These are phyloP conservation scores for Reticulascus tulasneorum DNA, from an alignment of 2,329 filamentous ascomycete species.

Conservation along the genomic window DNA sequence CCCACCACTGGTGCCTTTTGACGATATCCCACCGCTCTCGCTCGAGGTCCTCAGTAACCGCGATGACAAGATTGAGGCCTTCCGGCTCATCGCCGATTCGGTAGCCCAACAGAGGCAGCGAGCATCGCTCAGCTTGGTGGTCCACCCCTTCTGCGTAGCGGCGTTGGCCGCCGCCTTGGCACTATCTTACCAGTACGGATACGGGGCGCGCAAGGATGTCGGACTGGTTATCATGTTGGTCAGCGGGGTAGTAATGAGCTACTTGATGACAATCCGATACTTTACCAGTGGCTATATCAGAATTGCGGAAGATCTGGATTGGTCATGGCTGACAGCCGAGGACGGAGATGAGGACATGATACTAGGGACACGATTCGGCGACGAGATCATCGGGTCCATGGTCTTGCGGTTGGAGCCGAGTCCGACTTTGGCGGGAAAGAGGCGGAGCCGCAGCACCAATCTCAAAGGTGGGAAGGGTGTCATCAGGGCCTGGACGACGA, in stretches of 20 bases:
- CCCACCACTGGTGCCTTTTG: constrained; percentile 34
- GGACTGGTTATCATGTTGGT: constrained; percentile 54
- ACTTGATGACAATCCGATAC: constrained; percentile 58
- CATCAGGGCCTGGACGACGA: constrained; percentile 80
- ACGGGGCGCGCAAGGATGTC: constrained; percentile 43
- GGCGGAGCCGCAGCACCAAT: constrained; percentile 34
- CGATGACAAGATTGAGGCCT: constrained; percentile 60
- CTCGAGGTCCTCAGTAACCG: constrained; percentile 53
- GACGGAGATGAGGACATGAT: constrained; percentile 48
- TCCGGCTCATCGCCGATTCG: constrained; percentile 74
- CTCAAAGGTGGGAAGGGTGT: constrained; percentile 60
- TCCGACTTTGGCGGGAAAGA: constrained; percentile 21
- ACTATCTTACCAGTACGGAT: constrained; percentile 42
- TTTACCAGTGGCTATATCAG: constrained; percentile 58
- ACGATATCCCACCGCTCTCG: constrained; percentile 59
- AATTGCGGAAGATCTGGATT: constrained; percentile 57
- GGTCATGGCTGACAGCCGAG: constrained; percentile 55
- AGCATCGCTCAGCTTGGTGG: constrained; percentile 59
- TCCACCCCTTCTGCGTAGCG: constrained; percentile 54
- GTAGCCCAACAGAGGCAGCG: constrained; percentile 76
- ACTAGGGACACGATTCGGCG: constrained; percentile 64
- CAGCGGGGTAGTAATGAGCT: constrained; percentile 59
- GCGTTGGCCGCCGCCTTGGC: constrained; percentile 41
- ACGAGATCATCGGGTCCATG: constrained; percentile 66
- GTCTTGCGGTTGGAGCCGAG: constrained; percentile 61